phyloP scores from a whole-genome alignment of 768 basidiomycete species.

The Kockovaella imperatae region DNA sequence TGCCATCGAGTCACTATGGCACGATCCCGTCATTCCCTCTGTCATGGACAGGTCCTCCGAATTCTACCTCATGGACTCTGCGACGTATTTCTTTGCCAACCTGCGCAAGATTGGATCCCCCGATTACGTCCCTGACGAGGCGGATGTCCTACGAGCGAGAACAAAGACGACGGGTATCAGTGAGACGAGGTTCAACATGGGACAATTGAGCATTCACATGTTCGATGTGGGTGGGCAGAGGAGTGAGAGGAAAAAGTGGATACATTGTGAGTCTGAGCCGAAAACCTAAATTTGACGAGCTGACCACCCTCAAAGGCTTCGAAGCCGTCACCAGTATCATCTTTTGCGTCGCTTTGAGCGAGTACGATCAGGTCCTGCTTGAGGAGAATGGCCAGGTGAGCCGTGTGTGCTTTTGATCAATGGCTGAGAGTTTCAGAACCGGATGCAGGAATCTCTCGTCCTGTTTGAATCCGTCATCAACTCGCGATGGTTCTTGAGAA shows the following conservation, averaged over 20 bases:
- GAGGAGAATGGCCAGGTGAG: constrained; percentile 53
- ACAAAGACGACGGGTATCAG: constrained; percentile 83
- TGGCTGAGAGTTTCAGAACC: constrained; percentile 52
- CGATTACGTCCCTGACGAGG: constrained; percentile 76
- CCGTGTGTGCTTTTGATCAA: background rate
- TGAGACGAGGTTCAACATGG: constrained; percentile 63
- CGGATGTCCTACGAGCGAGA: constrained; percentile 79
- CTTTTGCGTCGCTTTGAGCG: constrained; percentile 66
- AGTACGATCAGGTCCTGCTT: constrained; percentile 65
- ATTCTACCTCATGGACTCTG: constrained; percentile 94
- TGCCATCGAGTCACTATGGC: constrained; percentile 49
- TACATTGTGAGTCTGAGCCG: constrained; percentile 39
- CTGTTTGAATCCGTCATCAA: constrained; percentile 73
- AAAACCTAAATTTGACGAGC: background rate
- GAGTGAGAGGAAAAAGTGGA: constrained; percentile 60
- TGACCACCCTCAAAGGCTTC: constrained; percentile 48
- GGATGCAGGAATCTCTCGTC: constrained; percentile 65
- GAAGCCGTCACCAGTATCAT: constrained; percentile 74
- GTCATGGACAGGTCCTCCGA: constrained; percentile 51
- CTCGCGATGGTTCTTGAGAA: constrained; percentile 63
- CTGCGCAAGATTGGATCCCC: constrained; percentile 72
- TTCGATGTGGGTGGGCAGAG: constrained; percentile 74
- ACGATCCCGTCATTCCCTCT: constrained; percentile 49
- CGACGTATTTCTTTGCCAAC: constrained; percentile 79
- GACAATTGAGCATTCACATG: constrained; percentile 54